Evolutionary conservation across 176 grass and related monocot species (phyloP).

Genomic region (Hsuehochloa calcarea): DNA sequence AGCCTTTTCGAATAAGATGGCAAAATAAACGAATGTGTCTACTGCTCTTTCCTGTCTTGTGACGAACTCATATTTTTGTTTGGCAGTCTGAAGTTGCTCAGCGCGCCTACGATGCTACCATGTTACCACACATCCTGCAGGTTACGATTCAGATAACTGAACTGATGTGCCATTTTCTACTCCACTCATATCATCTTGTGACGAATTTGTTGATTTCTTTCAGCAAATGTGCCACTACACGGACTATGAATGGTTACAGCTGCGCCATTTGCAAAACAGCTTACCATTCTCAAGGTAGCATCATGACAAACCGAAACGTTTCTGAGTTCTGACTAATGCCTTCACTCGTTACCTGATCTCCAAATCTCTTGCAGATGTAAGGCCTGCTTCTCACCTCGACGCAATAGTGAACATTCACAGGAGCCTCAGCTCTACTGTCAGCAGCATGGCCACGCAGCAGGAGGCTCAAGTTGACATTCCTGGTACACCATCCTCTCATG

Average conservation of each 20-base stretch:
- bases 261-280: constrained; percentile 74
- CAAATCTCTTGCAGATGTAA: constrained; percentile 35
- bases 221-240: constrained; percentile 61
- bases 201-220: constrained; percentile 30
- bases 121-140: constrained; percentile 93
- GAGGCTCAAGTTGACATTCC: constrained; percentile 42
- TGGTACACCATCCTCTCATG: constrained; percentile 34
- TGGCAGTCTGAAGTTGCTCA: constrained; percentile 80
- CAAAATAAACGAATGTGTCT: neutral
- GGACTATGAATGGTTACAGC: constrained; percentile 43
- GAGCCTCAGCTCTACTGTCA: constrained; percentile 69
- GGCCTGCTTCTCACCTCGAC: constrained; percentile 58
- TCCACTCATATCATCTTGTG: neutral
- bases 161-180: neutral
- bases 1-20: neutral
- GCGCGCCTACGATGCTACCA: constrained; percentile 64
- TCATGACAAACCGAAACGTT: neutral
- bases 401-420: constrained; percentile 72
- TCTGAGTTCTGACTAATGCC: neutral
- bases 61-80: neutral
- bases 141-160: constrained; percentile 21
- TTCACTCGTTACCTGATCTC: neutral
- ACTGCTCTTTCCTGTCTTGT: neutral
- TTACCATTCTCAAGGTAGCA: constrained; percentile 63
- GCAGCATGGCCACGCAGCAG: constrained; percentile 46